These are phyloP conservation scores for Salisapilia sapeloensis DNA, from an alignment of 352 stramenopile genomes.

Conservation along the genomic window DNA sequence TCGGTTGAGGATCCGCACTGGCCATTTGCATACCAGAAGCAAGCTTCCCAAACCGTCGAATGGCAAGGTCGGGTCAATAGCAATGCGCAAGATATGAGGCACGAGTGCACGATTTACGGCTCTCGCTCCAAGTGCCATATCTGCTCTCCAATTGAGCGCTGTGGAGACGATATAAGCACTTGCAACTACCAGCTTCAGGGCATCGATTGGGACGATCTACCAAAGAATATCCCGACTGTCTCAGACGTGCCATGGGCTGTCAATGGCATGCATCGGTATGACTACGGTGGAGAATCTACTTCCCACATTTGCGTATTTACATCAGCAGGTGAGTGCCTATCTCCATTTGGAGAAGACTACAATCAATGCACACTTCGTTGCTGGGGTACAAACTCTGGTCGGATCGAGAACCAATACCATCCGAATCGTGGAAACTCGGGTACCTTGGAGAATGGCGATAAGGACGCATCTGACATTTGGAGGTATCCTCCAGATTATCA, in stretches of 20 bases:
- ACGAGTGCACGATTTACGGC: slow-evolving; percentile 76
- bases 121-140: slow-evolving; percentile 89
- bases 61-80: slow-evolving; percentile 76
- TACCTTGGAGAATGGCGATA: slow-evolving; percentile 10
- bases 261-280: slow-evolving; percentile 78
- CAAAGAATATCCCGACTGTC: slow-evolving; percentile 85
- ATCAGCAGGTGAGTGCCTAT: slow-evolving; percentile 66
- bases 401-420: slow-evolving; percentile 10
- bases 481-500: slow-evolving; percentile 20
- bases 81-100: slow-evolving; percentile 86
- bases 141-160: slow-evolving; percentile 83
- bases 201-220: slow-evolving; percentile 37
- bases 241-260: slow-evolving; percentile 89
- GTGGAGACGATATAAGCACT: slow-evolving; percentile 7
- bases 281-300: slow-evolving; percentile 65
- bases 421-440: slow-evolving; percentile 14
- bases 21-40: slow-evolving; percentile 91
- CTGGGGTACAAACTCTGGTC: slow-evolving; percentile 65
- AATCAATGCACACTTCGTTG: slow-evolving; percentile 79
- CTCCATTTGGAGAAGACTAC: slow-evolving; percentile 72
- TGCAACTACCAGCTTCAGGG: slow-evolving; percentile 91
- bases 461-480: slow-evolving; percentile 50
- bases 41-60: slow-evolving; percentile 45
- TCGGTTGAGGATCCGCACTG: slow-evolving; percentile 72
- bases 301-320: slow-evolving; percentile 85